phyloP scores from a whole-genome alignment of 257 asterid species.

The Lavandula angustifolia region DNA sequence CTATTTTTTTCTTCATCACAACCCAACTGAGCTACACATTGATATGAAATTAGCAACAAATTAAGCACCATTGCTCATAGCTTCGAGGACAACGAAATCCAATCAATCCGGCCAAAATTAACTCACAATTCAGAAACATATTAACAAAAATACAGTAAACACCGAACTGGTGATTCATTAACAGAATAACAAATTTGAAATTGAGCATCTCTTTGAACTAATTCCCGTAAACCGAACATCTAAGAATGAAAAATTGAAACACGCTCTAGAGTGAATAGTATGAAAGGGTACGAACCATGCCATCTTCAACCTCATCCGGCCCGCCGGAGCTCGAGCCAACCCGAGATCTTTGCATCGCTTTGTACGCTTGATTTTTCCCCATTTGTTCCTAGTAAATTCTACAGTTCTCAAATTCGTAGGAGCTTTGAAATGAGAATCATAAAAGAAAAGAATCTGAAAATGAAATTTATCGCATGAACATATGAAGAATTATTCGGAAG shows the following conservation, averaged over 20 bases:
- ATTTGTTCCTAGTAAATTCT: slow-evolving; percentile 31
- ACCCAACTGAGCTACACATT: not conserved
- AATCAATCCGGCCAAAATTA: slow-evolving; percentile 2
- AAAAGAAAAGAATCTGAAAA: not conserved
- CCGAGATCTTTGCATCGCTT: slow-evolving; percentile 84
- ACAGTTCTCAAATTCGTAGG: slow-evolving; percentile 4
- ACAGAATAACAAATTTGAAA: slow-evolving; percentile 1
- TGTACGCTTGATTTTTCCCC: slow-evolving; percentile 88
- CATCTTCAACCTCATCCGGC: slow-evolving; percentile 77
- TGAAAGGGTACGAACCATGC: slow-evolving; percentile 90
- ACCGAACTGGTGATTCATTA: slow-evolving; percentile 1
- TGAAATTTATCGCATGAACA: slow-evolving; percentile 16
- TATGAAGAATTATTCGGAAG: slow-evolving; percentile 5
- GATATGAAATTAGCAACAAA: not conserved
- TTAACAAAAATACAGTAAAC: not conserved
- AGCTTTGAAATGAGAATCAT: slow-evolving; percentile 5
- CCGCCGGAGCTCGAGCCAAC: slow-evolving; percentile 69
- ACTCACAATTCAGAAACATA: slow-evolving; percentile 8
- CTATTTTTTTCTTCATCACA: not conserved
- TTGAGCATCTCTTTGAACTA: slow-evolving; percentile 9
- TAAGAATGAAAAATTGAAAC: not conserved
- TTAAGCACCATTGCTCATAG: slow-evolving; percentile 11
- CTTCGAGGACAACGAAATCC: slow-evolving; percentile 1
- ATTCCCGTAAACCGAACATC: slow-evolving; percentile 12
- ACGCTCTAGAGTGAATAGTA: slow-evolving; percentile 30